Conservation (phyloP, 495 filamentous ascomycete genomes). For the Terfezia claveryi region DNA sequence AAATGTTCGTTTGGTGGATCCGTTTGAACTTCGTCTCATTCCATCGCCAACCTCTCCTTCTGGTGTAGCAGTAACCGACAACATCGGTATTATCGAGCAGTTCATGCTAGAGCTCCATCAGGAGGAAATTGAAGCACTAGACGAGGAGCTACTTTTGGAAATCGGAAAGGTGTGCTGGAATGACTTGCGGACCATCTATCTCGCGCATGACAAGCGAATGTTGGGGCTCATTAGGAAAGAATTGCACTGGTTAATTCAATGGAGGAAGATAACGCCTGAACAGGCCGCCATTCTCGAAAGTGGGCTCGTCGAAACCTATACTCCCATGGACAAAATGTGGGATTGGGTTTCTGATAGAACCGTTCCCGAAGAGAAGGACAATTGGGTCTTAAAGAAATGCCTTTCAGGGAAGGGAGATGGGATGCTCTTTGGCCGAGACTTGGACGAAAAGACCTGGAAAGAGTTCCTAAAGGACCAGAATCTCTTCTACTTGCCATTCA, state of each 20-base stretch:
- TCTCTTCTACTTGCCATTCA: neutral
- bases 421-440: slow-evolving; percentile 24
- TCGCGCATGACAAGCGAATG: slow-evolving; percentile 28
- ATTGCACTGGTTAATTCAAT: slow-evolving; percentile 15
- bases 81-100: slow-evolving; percentile 19
- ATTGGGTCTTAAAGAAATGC: slow-evolving; percentile 23
- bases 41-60: neutral
- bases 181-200: slow-evolving; percentile 24
- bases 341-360: neutral
- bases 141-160: slow-evolving; percentile 18
- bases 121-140: slow-evolving; percentile 20
- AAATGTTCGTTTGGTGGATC: slow-evolving; percentile 5
- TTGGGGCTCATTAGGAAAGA: slow-evolving; percentile 24
- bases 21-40: slow-evolving; percentile 2
- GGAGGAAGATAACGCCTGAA: slow-evolving; percentile 11
- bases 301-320: slow-evolving; percentile 6
- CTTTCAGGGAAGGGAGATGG: slow-evolving; percentile 24
- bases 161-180: slow-evolving; percentile 23
- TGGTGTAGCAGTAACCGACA: slow-evolving; percentile 5
- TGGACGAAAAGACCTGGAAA: slow-evolving; percentile 18
- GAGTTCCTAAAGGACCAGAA: slow-evolving; percentile 3
- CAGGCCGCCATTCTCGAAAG: slow-evolving; percentile 17
- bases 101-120: slow-evolving; percentile 26
- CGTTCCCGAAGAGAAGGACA: neutral
- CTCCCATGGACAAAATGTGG: slow-evolving; percentile 15